Percentiles rank a stretch among this genome's conserved stretches.
Conservation (phyloP, 1,139 yeast genomes). For the Citeromyces hawaiiensis region DNA sequence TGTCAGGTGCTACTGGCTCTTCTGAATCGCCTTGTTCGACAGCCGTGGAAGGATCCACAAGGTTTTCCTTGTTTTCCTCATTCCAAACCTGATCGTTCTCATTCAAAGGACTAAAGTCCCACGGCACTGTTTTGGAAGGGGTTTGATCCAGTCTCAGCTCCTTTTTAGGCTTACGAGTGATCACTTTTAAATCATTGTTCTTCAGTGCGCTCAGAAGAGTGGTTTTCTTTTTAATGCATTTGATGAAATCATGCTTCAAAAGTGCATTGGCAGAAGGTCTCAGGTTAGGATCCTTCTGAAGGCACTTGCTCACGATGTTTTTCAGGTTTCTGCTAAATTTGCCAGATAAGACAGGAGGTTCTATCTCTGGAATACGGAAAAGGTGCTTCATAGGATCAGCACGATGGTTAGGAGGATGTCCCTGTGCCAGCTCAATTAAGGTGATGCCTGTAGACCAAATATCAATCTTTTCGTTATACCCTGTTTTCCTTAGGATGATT, state of each 20-base stretch:
- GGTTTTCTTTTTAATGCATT: constrained; percentile 23
- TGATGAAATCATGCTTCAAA: constrained; percentile 48
- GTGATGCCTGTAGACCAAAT: constrained; percentile 87
- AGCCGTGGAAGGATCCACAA: not conserved
- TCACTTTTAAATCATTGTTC: not conserved
- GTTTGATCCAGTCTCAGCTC: constrained; percentile 7
- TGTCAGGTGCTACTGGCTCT: not conserved
- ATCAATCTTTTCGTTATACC: constrained; percentile 72
- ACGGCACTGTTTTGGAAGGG: not conserved
- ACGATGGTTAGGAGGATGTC: constrained; percentile 59
- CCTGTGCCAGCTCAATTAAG: constrained; percentile 59
- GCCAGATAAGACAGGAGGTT: constrained; percentile 49
- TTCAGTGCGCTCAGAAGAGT: constrained; percentile 9
- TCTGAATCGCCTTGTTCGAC: not conserved
- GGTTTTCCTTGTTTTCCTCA: constrained; percentile 1
- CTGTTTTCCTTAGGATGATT: constrained; percentile 39
- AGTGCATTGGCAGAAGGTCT: constrained; percentile 48
- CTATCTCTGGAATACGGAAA: constrained; percentile 53
- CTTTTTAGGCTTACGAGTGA: constrained; percentile 15
- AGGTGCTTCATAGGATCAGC: constrained; percentile 67
- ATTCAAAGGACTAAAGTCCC: constrained; percentile 1
- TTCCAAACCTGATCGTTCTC: not conserved
- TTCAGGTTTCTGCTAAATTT: constrained; percentile 26
- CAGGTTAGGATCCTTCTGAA: constrained; percentile 43
- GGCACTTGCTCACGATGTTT: constrained; percentile 54